Conservation (phyloP, 257 asterid species). For the Solanum verrucosum region DNA sequence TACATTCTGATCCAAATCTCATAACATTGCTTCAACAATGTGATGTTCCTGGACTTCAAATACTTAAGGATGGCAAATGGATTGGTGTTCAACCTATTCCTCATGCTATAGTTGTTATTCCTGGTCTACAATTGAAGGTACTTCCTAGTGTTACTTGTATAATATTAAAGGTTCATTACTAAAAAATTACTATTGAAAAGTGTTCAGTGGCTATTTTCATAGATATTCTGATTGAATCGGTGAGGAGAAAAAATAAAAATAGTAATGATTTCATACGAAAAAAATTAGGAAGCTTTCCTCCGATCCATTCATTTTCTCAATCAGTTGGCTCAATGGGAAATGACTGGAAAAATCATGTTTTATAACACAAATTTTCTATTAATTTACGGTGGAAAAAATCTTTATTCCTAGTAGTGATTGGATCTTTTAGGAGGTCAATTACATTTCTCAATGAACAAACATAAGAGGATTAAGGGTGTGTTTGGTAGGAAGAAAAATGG, state of each 20-base stretch:
- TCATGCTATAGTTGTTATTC: conserved; percentile 19
- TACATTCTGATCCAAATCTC: conserved; percentile 67
- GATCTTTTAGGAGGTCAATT: too few relatives aligned
- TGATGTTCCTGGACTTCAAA: conserved; percentile 17
- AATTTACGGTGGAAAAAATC: not conserved
- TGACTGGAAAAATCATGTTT: not conserved
- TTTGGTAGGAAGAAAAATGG: not conserved
- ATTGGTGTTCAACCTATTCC: conserved; percentile 36
- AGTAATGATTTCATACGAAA: not conserved
- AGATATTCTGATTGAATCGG: too few relatives aligned
- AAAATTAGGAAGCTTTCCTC: not conserved
- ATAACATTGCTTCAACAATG: conserved; percentile 53
- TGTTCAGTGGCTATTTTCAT: rapidly evolving
- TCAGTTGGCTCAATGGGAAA: too few relatives aligned
- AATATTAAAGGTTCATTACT: too few relatives aligned
- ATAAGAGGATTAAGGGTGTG: not conserved
- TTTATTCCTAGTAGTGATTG: not conserved
- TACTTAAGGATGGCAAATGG: conserved; percentile 44
- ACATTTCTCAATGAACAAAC: not conserved
- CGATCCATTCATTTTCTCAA: too few relatives aligned
- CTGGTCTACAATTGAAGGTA: conserved; percentile 11
- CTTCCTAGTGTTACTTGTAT: not conserved
- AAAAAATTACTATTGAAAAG: too few relatives aligned
- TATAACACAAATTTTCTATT: too few relatives aligned
- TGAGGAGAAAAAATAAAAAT: not conserved